These are phyloP conservation scores for Saussurea involucrata DNA, from an alignment of 129 eudicot species.

Conservation along the genomic window DNA sequence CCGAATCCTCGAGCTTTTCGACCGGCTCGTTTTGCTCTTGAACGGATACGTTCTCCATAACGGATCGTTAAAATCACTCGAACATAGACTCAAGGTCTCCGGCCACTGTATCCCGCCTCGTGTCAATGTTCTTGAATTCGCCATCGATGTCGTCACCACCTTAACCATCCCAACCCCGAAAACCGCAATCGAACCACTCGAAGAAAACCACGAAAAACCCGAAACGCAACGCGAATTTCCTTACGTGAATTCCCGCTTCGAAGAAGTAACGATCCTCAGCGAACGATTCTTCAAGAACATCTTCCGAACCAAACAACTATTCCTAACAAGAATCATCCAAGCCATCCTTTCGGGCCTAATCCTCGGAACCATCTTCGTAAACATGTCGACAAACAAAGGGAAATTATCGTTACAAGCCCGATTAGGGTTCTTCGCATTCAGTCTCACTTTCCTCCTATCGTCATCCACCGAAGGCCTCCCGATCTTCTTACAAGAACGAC, in stretches of 20 bases:
- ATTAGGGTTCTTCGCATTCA: slow-evolving; percentile 87
- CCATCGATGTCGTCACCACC: slow-evolving; percentile 61
- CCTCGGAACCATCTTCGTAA: slow-evolving; percentile 75
- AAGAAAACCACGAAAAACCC: background rate
- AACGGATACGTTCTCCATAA: slow-evolving; percentile 71
- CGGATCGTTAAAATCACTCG: slow-evolving; percentile 63
- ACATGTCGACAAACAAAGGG: slow-evolving; percentile 35
- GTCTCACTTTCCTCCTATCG: slow-evolving; percentile 78
- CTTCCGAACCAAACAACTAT: slow-evolving; percentile 79
- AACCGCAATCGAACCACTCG: slow-evolving; percentile 1
- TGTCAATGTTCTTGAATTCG: slow-evolving; percentile 88
- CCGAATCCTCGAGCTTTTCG: slow-evolving; percentile 74
- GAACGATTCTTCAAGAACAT: slow-evolving; percentile 72
- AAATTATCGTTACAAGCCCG: slow-evolving; percentile 63
- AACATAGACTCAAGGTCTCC: slow-evolving; percentile 50
- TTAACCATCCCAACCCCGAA: slow-evolving; percentile 34
- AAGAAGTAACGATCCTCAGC: slow-evolving; percentile 61
- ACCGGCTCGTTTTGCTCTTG: slow-evolving; percentile 70
- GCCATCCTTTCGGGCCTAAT: slow-evolving; percentile 59
- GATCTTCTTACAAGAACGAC: slow-evolving; percentile 78
- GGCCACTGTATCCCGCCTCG: slow-evolving; percentile 67
- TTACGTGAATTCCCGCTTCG: slow-evolving; percentile 47
- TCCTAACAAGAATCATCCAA: slow-evolving; percentile 70
- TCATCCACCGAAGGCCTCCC: slow-evolving; percentile 93
- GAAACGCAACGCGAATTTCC: background rate